Evolutionary conservation across 1,139 yeast genomes (phyloP), one percentile per base, ranked within the genome.

Genomic region (Scheffersomyces titani): DNA sequence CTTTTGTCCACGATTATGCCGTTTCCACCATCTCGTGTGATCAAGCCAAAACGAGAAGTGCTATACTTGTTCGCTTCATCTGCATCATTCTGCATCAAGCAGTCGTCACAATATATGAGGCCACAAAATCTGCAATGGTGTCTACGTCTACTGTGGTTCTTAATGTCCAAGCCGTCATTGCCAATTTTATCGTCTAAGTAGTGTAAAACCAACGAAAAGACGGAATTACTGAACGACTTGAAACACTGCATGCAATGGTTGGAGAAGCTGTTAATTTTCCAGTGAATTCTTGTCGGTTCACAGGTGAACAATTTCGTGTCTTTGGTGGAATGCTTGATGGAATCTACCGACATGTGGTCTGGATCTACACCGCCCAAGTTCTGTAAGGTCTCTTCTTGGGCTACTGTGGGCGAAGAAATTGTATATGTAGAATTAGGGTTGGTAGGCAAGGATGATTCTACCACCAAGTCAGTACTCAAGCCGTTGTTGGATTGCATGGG

Each of bases 111-210:
- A 55, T 70, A 75, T 16, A 77, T 69, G 53, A 69, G 64, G 2
- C 83, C 83, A 62, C 83, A 79, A 59, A 78, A 78, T 21, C 83
- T 65, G 62, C 83, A 79, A 63, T 79, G 83, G 63, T 79, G 83
- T 52, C 81, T 65, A 52, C 80, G 63, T 46, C 66, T 66, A 19
- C 70, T 59, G 49, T 46, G 49, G n/a, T 46, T 46, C 22, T 46
- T 46, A n/a, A 46, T 20, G 22, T 46, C 49, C 49, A 46, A 19
- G 20, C 49, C 49, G n/a, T 44, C 51, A 19, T 52, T 54, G 6
- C 52, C 54, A 40, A 51, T 52, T 20, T 54, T 57, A 16, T 52
- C 57, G 30, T 61, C 65, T 52, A 61, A 54, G 46, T 62, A 55
- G 11, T 60, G 56, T 44, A 54, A 56, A n/a, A 63, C 56, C 13